These are phyloP conservation scores for Discostella pseudostelligera DNA, from an alignment of 108 stramenopile genomes.

Conservation along the genomic window DNA sequence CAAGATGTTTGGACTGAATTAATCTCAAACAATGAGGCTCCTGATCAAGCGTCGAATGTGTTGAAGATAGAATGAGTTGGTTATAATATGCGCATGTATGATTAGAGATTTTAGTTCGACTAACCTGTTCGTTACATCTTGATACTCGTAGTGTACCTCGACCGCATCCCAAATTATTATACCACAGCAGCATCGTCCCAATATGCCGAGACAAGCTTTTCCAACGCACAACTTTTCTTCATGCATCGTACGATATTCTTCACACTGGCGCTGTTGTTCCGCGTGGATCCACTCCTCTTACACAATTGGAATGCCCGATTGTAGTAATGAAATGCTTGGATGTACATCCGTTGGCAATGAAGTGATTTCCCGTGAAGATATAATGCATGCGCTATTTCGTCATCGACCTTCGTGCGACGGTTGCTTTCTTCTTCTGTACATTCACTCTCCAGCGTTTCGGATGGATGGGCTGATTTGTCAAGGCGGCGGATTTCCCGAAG, in stretches of 20 bases:
- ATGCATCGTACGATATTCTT: conserved; percentile 33
- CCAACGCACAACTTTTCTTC: conserved; percentile 35
- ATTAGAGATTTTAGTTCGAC: not conserved
- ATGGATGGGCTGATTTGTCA: conserved; percentile 8
- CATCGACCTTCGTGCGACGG: conserved; percentile 10
- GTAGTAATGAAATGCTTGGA: conserved; percentile 37
- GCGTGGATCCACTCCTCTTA: conserved; percentile 11
- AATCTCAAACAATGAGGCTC: not conserved
- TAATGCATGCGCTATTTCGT: conserved; percentile 26
- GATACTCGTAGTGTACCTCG: not conserved
- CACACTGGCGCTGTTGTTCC: not conserved
- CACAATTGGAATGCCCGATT: conserved; percentile 21
- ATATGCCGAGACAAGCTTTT: conserved; percentile 35
- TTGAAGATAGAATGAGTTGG: not conserved
- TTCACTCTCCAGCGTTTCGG: conserved; percentile 5
- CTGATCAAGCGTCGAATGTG: not conserved
- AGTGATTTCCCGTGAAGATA: conserved; percentile 34
- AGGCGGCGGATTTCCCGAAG: conserved; percentile 14
- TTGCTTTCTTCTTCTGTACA: conserved; percentile 15
- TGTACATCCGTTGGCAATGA: conserved; percentile 26
- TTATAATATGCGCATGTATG: not conserved
- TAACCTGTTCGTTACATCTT: not conserved
- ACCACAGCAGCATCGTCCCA: conserved; percentile 35
- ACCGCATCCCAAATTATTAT: not conserved
- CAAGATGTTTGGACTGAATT: not conserved